phyloP scores from a whole-genome alignment of 495 filamentous ascomycete genomes.

The Penicillium longicatenatum region DNA sequence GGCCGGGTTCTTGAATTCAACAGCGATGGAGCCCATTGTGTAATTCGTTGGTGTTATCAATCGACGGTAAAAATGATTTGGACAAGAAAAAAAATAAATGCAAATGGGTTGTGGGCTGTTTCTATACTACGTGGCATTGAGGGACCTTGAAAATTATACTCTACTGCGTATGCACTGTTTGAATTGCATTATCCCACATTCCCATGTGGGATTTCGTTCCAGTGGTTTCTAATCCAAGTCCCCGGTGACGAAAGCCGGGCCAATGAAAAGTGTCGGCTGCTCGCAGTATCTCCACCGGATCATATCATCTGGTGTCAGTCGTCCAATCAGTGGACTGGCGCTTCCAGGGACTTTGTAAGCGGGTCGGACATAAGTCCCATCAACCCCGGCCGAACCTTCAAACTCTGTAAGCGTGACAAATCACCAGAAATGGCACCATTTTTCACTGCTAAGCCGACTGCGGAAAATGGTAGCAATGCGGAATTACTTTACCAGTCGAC shows the following conservation, averaged over 20 bases:
- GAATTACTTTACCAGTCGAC: background rate
- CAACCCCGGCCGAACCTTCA: background rate
- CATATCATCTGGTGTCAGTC: background rate
- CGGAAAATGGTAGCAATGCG: background rate
- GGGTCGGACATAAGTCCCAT: background rate
- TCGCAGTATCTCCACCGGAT: background rate
- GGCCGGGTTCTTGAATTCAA: slow-evolving; percentile 42
- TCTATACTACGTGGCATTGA: background rate
- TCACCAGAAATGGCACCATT: background rate
- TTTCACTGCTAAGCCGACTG: background rate
- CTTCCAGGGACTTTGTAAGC: background rate
- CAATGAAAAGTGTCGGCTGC: background rate
- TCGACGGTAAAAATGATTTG: background rate
- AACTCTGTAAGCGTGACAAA: background rate
- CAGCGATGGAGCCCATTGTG: slow-evolving; percentile 35
- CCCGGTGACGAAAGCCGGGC: background rate
- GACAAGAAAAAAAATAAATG: background rate
- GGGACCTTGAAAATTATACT: background rate
- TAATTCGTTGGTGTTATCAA: slow-evolving; percentile 3
- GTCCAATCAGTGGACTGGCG: background rate
- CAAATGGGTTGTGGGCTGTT: background rate
- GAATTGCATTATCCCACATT: background rate
- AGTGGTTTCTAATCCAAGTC: background rate
- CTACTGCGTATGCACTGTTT: background rate
- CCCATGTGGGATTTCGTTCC: background rate